phyloP scores from a whole-genome alignment of 768 basidiomycete species.

The Trametes cubensis region DNA sequence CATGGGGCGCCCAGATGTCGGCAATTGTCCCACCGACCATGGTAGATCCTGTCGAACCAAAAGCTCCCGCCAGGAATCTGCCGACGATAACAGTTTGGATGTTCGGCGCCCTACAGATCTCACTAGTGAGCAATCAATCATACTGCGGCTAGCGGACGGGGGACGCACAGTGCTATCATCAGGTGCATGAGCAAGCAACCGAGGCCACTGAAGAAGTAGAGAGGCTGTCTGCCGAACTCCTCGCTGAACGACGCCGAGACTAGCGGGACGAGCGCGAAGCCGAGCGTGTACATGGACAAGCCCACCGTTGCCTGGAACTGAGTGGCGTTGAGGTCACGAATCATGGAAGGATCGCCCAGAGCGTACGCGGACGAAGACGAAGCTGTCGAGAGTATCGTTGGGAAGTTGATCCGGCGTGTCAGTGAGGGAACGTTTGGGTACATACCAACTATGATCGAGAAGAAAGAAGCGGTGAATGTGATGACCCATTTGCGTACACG shows the following conservation, averaged over 20 bases:
- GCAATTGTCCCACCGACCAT: constrained; percentile 78
- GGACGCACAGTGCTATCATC: constrained; percentile 43
- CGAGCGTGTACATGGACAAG: constrained; percentile 55
- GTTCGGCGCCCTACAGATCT: constrained; percentile 39
- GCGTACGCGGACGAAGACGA: constrained; percentile 54
- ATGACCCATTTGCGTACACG: constrained; percentile 41
- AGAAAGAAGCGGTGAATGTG: constrained; percentile 48
- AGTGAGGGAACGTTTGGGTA: not conserved
- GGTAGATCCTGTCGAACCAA: constrained; percentile 69
- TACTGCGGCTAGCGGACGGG: not conserved
- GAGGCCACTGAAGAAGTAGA: constrained; percentile 55
- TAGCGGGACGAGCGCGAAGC: constrained; percentile 65
- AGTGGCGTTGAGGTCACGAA: constrained; percentile 39
- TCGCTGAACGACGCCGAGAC: constrained; percentile 72
- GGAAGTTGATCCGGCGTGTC: not conserved
- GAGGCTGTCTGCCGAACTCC: constrained; percentile 66
- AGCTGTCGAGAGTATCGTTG: constrained; percentile 38
- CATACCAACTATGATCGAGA: constrained; percentile 52
- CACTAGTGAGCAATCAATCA: not conserved
- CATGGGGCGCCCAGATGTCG: constrained; percentile 65
- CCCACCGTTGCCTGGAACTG: constrained; percentile 36
- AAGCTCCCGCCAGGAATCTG: constrained; percentile 66
- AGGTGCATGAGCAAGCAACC: constrained; percentile 57
- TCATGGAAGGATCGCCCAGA: constrained; percentile 62
- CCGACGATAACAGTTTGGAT: constrained; percentile 67